These are phyloP conservation scores for Fusarium cicatricum DNA, from an alignment of 2,329 filamentous ascomycete species.

Conservation along the genomic window DNA sequence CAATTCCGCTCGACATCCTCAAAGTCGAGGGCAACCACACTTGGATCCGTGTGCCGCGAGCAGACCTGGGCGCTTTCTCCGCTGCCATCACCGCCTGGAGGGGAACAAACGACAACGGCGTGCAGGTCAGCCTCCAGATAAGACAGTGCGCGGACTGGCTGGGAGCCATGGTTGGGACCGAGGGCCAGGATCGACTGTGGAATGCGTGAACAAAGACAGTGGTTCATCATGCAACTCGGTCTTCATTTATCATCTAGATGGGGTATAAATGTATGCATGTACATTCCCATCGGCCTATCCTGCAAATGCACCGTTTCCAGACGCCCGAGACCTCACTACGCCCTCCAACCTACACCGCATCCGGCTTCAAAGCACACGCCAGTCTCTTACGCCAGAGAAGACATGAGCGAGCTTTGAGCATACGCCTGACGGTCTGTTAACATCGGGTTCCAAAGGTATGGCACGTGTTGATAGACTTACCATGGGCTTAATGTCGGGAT, in stretches of 20 bases:
- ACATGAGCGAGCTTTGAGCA: slow-evolving; percentile 83
- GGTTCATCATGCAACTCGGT: slow-evolving; percentile 25
- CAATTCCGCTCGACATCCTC: slow-evolving; percentile 75
- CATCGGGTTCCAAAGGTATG: neutral
- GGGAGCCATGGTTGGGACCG: slow-evolving; percentile 63
- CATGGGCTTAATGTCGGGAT: slow-evolving; percentile 96
- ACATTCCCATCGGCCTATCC: slow-evolving; percentile 39
- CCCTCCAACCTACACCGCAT: slow-evolving; percentile 25
- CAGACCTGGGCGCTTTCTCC: slow-evolving; percentile 67
- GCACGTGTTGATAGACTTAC: slow-evolving; percentile 51
- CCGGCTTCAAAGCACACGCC: slow-evolving; percentile 20
- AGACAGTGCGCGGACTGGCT: slow-evolving; percentile 71
- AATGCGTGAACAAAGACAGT: slow-evolving; percentile 45
- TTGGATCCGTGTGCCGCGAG: slow-evolving; percentile 71
- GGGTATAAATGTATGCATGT: slow-evolving; percentile 41
- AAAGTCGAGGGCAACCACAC: slow-evolving; percentile 63
- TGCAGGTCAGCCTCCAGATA: slow-evolving; percentile 62
- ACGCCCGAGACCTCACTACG: slow-evolving; percentile 38
- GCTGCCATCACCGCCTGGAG: slow-evolving; percentile 73
- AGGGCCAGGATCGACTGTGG: slow-evolving; percentile 57
- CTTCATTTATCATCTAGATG: slow-evolving; percentile 36
- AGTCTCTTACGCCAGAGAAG: slow-evolving; percentile 70
- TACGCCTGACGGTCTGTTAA: slow-evolving; percentile 68
- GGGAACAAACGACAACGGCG: slow-evolving; percentile 53
- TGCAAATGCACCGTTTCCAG: slow-evolving; percentile 41